Evolutionary conservation across 139 green algal genomes (phyloP).

Genomic region (Haematococcus sp.): DNA sequence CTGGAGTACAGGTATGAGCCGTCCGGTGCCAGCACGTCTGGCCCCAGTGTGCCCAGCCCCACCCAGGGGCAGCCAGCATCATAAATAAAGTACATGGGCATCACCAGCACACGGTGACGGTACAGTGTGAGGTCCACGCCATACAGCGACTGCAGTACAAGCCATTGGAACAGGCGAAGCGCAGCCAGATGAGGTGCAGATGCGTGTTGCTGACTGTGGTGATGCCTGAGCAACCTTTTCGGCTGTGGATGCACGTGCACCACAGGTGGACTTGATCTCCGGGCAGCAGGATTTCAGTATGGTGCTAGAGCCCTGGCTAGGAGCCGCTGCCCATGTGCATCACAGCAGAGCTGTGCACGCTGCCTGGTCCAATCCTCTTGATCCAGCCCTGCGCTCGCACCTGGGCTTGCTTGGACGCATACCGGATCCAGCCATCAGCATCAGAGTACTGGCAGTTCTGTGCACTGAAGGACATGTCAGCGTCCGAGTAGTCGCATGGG

Average conservation of each 20-base stretch:
- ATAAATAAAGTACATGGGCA: slow-evolving; percentile 19
- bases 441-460: neutral
- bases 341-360: no score
- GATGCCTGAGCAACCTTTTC: no score
- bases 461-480: neutral
- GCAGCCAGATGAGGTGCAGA: neutral
- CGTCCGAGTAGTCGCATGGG: slow-evolving; percentile 18
- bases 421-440: slow-evolving; percentile 6
- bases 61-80: slow-evolving; percentile 22
- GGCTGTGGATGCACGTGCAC: no score
- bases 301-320: no score
- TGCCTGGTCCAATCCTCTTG: no score
- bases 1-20: slow-evolving; percentile 7
- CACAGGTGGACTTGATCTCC: no score
- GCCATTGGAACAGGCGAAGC: no score
- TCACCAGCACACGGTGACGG: slow-evolving; percentile 1
- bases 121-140: slow-evolving; percentile 9
- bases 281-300: no score
- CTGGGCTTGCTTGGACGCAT: neutral
- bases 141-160: neutral
- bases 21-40: slow-evolving; percentile 1
- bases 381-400: no score
- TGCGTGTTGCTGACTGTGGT: no score
- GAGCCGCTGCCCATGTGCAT: no score
- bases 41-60: slow-evolving; percentile 29